These are phyloP conservation scores for Porpolomopsis calyptriformis DNA, from an alignment of 768 basidiomycete genomes.

Conservation along the genomic window DNA sequence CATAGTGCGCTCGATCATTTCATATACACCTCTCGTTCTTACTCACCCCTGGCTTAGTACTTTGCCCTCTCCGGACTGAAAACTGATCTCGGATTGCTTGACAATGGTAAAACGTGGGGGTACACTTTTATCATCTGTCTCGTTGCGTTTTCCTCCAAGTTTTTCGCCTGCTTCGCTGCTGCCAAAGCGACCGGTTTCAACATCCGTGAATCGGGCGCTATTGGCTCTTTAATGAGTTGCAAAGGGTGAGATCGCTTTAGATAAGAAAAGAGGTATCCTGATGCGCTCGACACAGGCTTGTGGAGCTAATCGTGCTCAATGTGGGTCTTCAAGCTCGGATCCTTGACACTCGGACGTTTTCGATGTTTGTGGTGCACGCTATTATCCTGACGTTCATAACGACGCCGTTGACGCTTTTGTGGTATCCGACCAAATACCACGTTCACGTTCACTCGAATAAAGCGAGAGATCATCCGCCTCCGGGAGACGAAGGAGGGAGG, in stretches of 20 bases:
- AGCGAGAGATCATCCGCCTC: conserved; percentile 12
- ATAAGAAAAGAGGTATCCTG: neutral
- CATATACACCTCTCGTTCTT: conserved; percentile 8
- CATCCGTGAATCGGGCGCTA: conserved; percentile 68
- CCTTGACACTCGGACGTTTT: conserved; percentile 58
- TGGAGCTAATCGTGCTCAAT: conserved; percentile 88
- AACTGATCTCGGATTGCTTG: conserved; percentile 70
- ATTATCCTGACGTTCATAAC: conserved; percentile 74
- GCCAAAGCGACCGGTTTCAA: conserved; percentile 57
- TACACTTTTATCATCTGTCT: conserved; percentile 66
- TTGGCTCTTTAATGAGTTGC: conserved; percentile 84
- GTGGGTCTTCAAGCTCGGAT: conserved; percentile 66
- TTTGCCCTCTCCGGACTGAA: conserved; percentile 69
- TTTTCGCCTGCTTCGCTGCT: conserved; percentile 51
- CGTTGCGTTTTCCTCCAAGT: conserved; percentile 74
- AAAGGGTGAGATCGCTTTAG: conserved; percentile 49
- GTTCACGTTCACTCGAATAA: conserved; percentile 18
- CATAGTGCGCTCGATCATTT: conserved; percentile 37
- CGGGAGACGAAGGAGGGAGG: conserved; percentile 13
- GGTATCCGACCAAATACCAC: conserved; percentile 64
- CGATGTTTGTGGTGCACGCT: conserved; percentile 81
- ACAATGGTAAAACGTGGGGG: conserved; percentile 72
- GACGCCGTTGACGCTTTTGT: conserved; percentile 67
- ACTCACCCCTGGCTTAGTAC: conserved; percentile 37
- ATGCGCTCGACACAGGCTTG: conserved; percentile 32